These are phyloP conservation scores for Exserohilum turcica DNA, from an alignment of 2,329 filamentous ascomycete genomes.

Conservation along the genomic window DNA sequence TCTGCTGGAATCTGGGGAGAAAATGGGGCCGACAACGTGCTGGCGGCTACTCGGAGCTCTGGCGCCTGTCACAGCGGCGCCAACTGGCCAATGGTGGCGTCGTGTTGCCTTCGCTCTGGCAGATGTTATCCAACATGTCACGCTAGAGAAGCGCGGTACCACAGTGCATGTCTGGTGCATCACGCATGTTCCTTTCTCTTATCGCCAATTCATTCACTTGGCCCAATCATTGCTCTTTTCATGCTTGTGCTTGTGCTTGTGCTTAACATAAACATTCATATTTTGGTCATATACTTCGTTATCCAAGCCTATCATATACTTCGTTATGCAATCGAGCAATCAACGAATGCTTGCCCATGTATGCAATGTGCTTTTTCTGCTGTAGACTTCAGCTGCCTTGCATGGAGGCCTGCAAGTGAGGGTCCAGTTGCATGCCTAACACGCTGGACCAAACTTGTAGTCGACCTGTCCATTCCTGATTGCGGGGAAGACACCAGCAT, in stretches of 20 bases:
- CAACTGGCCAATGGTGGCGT: not conserved
- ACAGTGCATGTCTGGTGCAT: not conserved
- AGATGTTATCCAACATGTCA: not conserved
- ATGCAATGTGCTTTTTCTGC: not conserved
- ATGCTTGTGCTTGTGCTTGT: no score
- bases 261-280: not conserved
- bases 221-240: not conserved
- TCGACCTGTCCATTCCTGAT: slow-evolving; percentile 27
- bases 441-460: slow-evolving; percentile 28
- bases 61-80: not conserved
- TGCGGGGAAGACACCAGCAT: slow-evolving; percentile 57
- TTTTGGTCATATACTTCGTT: not conserved
- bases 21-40: slow-evolving; percentile 5
- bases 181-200: not conserved
- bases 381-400: not conserved
- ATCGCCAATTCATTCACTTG: not conserved
- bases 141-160: slow-evolving; percentile 1
- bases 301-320: slow-evolving; percentile 4
- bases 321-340: slow-evolving; percentile 1
- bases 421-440: slow-evolving; percentile 17
- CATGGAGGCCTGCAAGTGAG: not conserved
- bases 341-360: not conserved
- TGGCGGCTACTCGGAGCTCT: not conserved
- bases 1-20: slow-evolving; percentile 5
- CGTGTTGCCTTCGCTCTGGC: not conserved